These are phyloP conservation scores for Blastocladiella emersonii DNA, from an alignment of 371 early-diverging fungal species.

Conservation along the genomic window DNA sequence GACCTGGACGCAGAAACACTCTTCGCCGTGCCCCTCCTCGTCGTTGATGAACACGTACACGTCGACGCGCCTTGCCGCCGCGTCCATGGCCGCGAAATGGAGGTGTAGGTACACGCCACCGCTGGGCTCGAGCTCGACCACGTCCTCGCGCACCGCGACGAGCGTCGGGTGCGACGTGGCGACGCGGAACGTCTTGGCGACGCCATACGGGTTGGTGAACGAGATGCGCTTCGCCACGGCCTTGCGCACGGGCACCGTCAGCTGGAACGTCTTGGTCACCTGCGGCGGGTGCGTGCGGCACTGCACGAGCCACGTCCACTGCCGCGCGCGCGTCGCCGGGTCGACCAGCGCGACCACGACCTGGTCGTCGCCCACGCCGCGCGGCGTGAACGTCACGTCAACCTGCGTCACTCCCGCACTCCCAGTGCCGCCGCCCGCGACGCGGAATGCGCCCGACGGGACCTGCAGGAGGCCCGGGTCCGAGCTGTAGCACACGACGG, in stretches of 20 bases:
- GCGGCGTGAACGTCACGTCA: no score
- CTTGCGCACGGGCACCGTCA: neutral
- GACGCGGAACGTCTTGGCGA: neutral
- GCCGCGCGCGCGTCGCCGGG: neutral
- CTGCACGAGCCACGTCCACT: neutral
- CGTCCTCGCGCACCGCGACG: neutral
- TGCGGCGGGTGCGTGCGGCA: neutral
- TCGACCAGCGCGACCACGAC: neutral
- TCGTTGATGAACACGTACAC: neutral
- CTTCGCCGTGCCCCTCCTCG: neutral
- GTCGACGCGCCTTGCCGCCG: neutral
- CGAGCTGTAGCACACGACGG: neutral
- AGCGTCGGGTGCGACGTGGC: neutral
- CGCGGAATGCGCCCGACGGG: neutral
- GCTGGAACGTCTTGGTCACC: slow-evolving; percentile 1
- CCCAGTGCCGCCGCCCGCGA: neutral
- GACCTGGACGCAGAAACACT: neutral
- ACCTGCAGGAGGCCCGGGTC: neutral
- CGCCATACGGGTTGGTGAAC: neutral
- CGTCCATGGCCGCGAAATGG: neutral
- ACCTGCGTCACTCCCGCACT: no score
- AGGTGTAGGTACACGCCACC: neutral
- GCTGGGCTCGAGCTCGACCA: neutral
- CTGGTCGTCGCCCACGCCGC: no score
- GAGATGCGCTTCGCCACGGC: neutral